Evolutionary conservation across 2,329 filamentous ascomycete species (phyloP).

Genomic region (Chrysoporthe austroafricana): DNA sequence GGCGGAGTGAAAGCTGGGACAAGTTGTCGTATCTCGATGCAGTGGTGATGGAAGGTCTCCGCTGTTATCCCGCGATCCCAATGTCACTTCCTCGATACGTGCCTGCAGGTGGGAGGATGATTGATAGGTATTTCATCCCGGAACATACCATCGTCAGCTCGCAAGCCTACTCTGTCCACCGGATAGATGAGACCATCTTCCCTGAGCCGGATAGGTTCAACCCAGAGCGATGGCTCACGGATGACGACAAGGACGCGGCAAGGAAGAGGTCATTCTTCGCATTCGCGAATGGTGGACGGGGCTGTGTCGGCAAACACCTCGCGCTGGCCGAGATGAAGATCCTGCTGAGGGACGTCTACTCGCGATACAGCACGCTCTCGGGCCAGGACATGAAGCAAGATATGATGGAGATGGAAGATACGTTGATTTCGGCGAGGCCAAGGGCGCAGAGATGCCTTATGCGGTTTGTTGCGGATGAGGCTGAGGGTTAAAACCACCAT

Average conservation of each 20-base stretch:
- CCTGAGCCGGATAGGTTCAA: conserved; percentile 76
- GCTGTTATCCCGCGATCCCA: conserved; percentile 67
- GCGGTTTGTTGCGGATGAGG: conserved; percentile 44
- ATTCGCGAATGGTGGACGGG: conserved; percentile 67
- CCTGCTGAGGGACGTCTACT: conserved; percentile 65
- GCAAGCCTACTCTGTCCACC: conserved; percentile 64
- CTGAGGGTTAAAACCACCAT: background rate
- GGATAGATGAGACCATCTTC: conserved; percentile 69
- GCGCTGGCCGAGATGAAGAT: conserved; percentile 72
- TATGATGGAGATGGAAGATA: conserved; percentile 68
- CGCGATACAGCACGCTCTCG: conserved; percentile 57
- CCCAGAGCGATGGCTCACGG: conserved; percentile 82
- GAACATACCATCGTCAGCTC: conserved; percentile 60
- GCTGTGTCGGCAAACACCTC: conserved; percentile 68
- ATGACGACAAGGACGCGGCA: conserved; percentile 70
- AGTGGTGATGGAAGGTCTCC: conserved; percentile 63
- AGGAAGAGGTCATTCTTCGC: conserved; percentile 66
- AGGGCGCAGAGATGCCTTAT: conserved; percentile 62
- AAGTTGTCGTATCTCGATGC: conserved; percentile 64
- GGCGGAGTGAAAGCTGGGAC: conserved; percentile 43
- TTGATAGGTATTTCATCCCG: conserved; percentile 60
- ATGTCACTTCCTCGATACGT: conserved; percentile 69
- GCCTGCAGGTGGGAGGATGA: conserved; percentile 55
- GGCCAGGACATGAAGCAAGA: conserved; percentile 57
- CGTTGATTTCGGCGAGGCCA: conserved; percentile 69